phyloP scores from a whole-genome alignment of 495 filamentous ascomycete genomes.

The Aspergillus taichungensis region DNA sequence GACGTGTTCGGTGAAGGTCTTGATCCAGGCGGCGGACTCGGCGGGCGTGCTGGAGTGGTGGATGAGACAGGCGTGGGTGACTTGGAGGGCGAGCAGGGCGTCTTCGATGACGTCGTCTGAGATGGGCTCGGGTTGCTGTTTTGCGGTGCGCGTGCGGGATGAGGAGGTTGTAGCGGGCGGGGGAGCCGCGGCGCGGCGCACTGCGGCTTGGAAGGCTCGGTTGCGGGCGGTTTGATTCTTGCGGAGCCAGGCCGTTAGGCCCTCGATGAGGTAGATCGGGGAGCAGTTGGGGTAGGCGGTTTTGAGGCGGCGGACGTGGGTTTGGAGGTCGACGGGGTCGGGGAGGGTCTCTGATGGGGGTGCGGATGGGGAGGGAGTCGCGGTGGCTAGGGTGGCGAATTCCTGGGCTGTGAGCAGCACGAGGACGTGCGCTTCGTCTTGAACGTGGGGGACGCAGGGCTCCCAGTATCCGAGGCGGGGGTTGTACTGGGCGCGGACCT shows the following conservation, averaged over 20 bases:
- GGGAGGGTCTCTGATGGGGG: slow-evolving; percentile 14
- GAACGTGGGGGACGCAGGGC: slow-evolving; percentile 48
- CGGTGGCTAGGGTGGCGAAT: slow-evolving; percentile 55
- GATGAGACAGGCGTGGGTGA: slow-evolving; percentile 57
- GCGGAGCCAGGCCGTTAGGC: slow-evolving; percentile 55
- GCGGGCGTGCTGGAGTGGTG: slow-evolving; percentile 56
- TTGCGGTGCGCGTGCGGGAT: slow-evolving; percentile 29
- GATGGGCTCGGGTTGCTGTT: slow-evolving; percentile 41
- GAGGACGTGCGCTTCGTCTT: slow-evolving; percentile 58
- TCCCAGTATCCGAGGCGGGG: slow-evolving; percentile 55
- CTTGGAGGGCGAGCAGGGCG: slow-evolving; percentile 62
- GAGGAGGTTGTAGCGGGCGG: slow-evolving; percentile 12
- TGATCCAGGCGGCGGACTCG: slow-evolving; percentile 71
- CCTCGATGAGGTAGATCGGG: slow-evolving; percentile 72
- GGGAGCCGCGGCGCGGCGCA: slow-evolving; percentile 36
- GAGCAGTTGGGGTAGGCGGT: slow-evolving; percentile 41
- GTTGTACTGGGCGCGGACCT: slow-evolving; percentile 55
- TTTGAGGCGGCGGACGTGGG: slow-evolving; percentile 40
- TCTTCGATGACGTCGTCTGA: slow-evolving; percentile 68
- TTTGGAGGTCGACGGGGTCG: slow-evolving; percentile 53
- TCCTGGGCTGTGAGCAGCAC: slow-evolving; percentile 57
- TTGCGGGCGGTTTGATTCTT: slow-evolving; percentile 63
- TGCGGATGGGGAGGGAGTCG: slow-evolving; percentile 12
- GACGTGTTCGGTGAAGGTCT: slow-evolving; percentile 73
- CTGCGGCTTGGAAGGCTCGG: slow-evolving; percentile 55